Percentiles rank a stretch among this genome's conserved stretches.
These are phyloP conservation scores for Blepharisma undulans DNA, from an alignment of 169 alveolate species.

Conservation along the genomic window DNA sequence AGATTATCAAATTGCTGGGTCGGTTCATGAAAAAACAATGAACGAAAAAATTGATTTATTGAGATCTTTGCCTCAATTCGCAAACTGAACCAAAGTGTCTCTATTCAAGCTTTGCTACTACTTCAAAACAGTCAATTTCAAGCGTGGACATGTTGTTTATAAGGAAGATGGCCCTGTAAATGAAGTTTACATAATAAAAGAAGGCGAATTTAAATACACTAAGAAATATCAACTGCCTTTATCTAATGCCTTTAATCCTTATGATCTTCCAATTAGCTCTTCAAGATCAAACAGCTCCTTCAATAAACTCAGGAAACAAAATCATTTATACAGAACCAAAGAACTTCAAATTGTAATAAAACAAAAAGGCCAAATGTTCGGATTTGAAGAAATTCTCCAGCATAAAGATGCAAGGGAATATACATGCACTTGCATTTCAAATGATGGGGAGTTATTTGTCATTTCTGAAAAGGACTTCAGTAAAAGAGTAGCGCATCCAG, in stretches of 20 bases:
- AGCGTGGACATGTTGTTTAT: constrained; percentile 28
- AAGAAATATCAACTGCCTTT: background rate
- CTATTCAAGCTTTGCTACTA: constrained; percentile 25
- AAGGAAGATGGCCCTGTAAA: constrained; percentile 38
- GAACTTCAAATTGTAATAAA: constrained; percentile 26
- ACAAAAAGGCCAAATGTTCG: constrained; percentile 15
- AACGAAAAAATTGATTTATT: constrained; percentile 41
- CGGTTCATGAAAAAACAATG: constrained; percentile 34
- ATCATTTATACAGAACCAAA: background rate
- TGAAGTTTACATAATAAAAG: constrained; percentile 42
- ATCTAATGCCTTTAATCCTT: background rate
- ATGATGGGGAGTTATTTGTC: background rate
- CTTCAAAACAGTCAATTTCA: constrained; percentile 11
- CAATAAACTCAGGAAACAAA: background rate
- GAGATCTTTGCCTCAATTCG: constrained; percentile 35
- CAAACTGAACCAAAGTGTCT: constrained; percentile 44
- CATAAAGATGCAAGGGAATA: background rate
- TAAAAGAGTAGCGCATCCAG: constrained; percentile 1
- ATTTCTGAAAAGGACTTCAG: constrained; percentile 1
- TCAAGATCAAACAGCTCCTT: background rate
- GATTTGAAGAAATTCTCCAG: background rate
- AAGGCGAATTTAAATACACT: constrained; percentile 56
- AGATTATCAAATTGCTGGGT: constrained; percentile 30
- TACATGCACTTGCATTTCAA: background rate
- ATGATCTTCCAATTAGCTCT: background rate